These are phyloP conservation scores for Geoglossum glabrum DNA, from an alignment of 495 filamentous ascomycete genomes.

Conservation along the genomic window DNA sequence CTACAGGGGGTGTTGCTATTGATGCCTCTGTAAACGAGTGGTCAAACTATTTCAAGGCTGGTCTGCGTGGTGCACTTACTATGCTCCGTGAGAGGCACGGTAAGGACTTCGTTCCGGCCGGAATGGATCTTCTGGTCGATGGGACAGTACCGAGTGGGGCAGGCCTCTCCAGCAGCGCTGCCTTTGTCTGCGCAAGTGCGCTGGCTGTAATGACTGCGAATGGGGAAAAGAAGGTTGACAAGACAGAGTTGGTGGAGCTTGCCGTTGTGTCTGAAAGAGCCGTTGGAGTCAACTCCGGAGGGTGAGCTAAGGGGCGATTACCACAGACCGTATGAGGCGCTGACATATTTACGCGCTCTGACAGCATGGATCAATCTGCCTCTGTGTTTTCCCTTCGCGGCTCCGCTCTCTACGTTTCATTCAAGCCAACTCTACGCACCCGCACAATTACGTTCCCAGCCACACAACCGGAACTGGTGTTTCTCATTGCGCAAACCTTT, in stretches of 20 bases:
- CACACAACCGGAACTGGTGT: conserved; percentile 63
- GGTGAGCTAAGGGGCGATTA: conserved; percentile 28
- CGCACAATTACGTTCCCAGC: conserved; percentile 68
- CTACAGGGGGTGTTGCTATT: conserved; percentile 50
- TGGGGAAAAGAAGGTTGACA: conserved; percentile 58
- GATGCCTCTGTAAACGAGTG: conserved; percentile 74
- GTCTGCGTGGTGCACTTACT: conserved; percentile 60
- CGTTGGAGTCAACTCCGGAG: conserved; percentile 91
- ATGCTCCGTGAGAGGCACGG: conserved; percentile 48
- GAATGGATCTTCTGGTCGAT: conserved; percentile 77
- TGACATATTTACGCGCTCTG: background rate
- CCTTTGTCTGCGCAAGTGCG: conserved; percentile 80
- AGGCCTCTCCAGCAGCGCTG: conserved; percentile 82
- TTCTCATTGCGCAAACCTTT: conserved; percentile 87
- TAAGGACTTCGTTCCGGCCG: conserved; percentile 38
- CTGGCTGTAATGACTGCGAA: conserved; percentile 78
- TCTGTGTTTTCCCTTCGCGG: conserved; percentile 79
- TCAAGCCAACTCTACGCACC: conserved; percentile 59
- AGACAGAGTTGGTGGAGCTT: conserved; percentile 72
- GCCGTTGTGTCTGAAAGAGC: conserved; percentile 86
- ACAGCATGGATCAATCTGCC: conserved; percentile 89
- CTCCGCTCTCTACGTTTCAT: conserved; percentile 75
- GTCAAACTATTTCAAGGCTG: conserved; percentile 97
- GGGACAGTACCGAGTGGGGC: conserved; percentile 82
- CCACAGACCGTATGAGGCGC: background rate